Conservation (phyloP, 192 early-diverging fungal species). For the Gigaspora rosea region DNA sequence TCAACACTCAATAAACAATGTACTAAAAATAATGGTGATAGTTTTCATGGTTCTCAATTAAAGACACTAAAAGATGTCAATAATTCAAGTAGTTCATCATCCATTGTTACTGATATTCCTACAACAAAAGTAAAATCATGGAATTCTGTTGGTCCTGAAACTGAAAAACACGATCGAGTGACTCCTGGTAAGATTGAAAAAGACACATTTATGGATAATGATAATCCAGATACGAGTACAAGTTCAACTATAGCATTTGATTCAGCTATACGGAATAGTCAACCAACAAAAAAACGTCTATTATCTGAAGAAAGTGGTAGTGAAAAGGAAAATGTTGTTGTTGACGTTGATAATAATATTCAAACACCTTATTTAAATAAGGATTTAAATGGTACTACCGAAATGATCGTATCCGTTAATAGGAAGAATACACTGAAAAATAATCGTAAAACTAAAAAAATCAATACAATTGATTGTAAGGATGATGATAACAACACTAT, state of each 20-base stretch:
- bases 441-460: not conserved
- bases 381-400: not conserved
- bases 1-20: not conserved
- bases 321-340: not conserved
- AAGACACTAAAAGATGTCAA: too few species aligned
- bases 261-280: not conserved
- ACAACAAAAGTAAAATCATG: not conserved
- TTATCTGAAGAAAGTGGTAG: not conserved
- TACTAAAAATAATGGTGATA: not conserved
- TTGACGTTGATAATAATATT: not conserved
- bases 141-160: constrained; percentile 13
- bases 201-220: not conserved
- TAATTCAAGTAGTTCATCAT: not conserved
- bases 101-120: not conserved
- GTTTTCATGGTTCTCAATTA: not conserved
- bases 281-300: not conserved
- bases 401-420: not conserved
- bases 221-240: not conserved
- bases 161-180: not conserved
- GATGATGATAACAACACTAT: not conserved
- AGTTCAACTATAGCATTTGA: not conserved
- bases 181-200: not conserved
- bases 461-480: not conserved
- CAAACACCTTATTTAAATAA: not conserved
- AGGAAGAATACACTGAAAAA: not conserved